Evolutionary conservation across 176 grass and related monocot species (phyloP), one percentile per base, ranked within the genome.

Genomic region (Aegilops bicornis): DNA sequence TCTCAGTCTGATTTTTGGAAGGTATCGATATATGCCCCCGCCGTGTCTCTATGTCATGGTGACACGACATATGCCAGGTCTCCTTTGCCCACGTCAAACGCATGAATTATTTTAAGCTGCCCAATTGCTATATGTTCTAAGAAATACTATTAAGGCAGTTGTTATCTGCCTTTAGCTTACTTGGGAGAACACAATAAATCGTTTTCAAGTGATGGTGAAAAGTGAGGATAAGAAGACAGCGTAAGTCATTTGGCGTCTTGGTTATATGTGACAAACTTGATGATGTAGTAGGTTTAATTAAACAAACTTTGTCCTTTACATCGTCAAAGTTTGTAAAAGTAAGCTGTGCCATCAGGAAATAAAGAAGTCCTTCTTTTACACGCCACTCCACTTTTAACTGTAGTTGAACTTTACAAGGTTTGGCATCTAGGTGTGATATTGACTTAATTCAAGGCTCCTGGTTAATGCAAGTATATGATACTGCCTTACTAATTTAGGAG

Each of bases 391-490:
- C n/a, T 39, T 52, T 52, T 61, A 5, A 78, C 71, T 73, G 54
- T 10, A 31, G 31, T 29, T 72, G 25, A 77, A 22, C 10, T 79
- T 83, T 29, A 72, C 31, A 23, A n/a, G 39, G 22, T 61, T 43
- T 82, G 39, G 4, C 63, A 83, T 86, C 39, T 63, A 52, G 62
- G 37, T 89, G 20, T 78, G 65, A 30, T 37, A 62, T 89, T 11
- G 23, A 52, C 75, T 79, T 84, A 4, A 72, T 72, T 58, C 45
- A 59, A 47, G 4, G 17, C 45, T 64, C 62, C 24, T 69, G 32
- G 7, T 87, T 83, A 43, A 78, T 54, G 64, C 78, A 77, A 77
- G 60, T 77, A 62, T 62, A 47, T 78, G 80, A 71, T 13, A 23
- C 5, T 19, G 32, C 29, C 6, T 63, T 72, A 13, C 39, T 75